Conservation (phyloP, 192 early-diverging fungal species). For the Coemansia sp. region DNA sequence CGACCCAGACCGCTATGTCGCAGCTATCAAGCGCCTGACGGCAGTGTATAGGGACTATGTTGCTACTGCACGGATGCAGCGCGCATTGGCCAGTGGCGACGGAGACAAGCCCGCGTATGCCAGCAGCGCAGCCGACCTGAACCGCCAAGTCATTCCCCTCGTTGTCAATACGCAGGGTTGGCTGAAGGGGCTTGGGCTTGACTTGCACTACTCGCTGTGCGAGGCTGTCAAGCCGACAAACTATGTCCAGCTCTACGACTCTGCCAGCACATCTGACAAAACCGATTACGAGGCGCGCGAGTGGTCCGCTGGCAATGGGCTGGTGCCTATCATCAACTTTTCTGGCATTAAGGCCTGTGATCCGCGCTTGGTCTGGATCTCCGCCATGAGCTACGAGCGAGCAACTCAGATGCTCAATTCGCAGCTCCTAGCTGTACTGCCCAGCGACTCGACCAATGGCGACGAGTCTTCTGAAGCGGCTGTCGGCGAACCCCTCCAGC, state of each 20-base stretch:
- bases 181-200: slow-evolving; percentile 87
- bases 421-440: background rate
- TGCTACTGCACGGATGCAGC: slow-evolving; percentile 8
- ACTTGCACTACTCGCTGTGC: slow-evolving; percentile 74
- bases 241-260: slow-evolving; percentile 64
- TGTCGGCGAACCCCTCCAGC: background rate
- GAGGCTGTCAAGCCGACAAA: slow-evolving; percentile 65
- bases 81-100: background rate
- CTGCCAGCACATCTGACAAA: background rate
- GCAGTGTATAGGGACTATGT: slow-evolving; percentile 59
- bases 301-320: slow-evolving; percentile 11
- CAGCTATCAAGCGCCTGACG: slow-evolving; percentile 65
- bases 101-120: slow-evolving; percentile 2
- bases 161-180: slow-evolving; percentile 97
- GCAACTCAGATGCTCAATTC: slow-evolving; percentile 12
- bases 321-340: slow-evolving; percentile 51
- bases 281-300: background rate
- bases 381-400: slow-evolving; percentile 36
- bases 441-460: background rate
- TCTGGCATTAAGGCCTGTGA: slow-evolving; percentile 30
- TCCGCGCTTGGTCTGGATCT: slow-evolving; percentile 33
- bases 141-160: slow-evolving; percentile 66
- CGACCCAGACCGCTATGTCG: slow-evolving; percentile 83
- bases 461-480: background rate
- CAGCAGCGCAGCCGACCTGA: slow-evolving; percentile 22